These are phyloP conservation scores for Pezicula rhizophila DNA, from an alignment of 2,329 filamentous ascomycete genomes.

Conservation along the genomic window DNA sequence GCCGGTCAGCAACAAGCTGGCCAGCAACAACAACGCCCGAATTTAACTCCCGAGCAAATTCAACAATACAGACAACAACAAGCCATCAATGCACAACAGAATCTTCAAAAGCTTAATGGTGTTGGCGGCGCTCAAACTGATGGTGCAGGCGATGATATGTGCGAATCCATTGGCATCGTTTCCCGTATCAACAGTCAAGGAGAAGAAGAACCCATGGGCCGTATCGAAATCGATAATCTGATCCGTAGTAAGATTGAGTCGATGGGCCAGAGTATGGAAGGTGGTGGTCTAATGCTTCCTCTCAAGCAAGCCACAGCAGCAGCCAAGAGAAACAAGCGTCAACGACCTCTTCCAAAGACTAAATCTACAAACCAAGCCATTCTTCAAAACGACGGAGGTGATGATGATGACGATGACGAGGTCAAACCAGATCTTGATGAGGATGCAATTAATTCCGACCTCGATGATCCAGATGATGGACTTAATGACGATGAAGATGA, in stretches of 20 bases:
- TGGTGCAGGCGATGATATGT: conserved; percentile 56
- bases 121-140: conserved; percentile 63
- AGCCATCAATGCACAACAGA: conserved; percentile 12
- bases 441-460: conserved; percentile 96
- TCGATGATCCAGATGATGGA: conserved; percentile 90
- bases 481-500: conserved; percentile 79
- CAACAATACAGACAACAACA: neutral
- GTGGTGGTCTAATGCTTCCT: conserved; percentile 69
- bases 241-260: conserved; percentile 64
- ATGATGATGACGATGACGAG: conserved; percentile 56
- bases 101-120: conserved; percentile 27
- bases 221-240: conserved; percentile 60
- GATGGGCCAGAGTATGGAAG: conserved; percentile 63
- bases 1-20: too few relatives aligned
- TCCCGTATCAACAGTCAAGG: conserved; percentile 50
- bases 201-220: conserved; percentile 48
- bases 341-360: conserved; percentile 5
- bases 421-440: conserved; percentile 61
- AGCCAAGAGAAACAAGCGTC: conserved; percentile 31
- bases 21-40: too few relatives aligned
- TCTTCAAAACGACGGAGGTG: conserved; percentile 55
- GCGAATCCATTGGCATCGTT: conserved; percentile 48
- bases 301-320: conserved; percentile 37
- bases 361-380: conserved; percentile 16
- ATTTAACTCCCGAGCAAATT: too few relatives aligned